phyloP scores from a whole-genome alignment of 169 alveolate genomes.

The Perkinsus olseni region DNA sequence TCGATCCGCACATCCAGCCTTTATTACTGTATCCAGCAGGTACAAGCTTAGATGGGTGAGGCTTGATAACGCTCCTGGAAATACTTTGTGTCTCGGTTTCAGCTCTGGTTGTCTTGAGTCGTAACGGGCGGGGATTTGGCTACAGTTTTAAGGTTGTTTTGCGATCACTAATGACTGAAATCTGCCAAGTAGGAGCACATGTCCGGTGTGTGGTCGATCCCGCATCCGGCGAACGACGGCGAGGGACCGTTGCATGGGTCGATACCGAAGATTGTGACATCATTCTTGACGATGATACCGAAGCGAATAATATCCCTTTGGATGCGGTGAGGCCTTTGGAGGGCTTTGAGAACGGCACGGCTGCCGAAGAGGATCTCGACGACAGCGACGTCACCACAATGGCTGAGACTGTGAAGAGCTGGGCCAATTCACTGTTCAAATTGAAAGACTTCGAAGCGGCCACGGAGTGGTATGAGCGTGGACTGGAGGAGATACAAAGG shows the following conservation, averaged over 20 bases:
- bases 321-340: not conserved
- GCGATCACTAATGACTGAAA: too few relatives aligned
- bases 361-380: not conserved
- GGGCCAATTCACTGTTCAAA: not conserved
- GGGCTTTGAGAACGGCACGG: not conserved
- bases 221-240: not conserved
- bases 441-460: not conserved
- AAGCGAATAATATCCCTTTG: not conserved
- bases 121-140: not conserved
- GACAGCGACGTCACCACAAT: not conserved
- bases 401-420: not conserved
- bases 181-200: not conserved
- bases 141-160: not conserved
- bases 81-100: not conserved
- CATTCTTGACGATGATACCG: not conserved
- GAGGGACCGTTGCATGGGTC: not conserved
- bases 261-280: not conserved
- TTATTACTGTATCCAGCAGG: not conserved
- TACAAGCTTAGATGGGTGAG: not conserved
- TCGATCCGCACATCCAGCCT: not conserved
- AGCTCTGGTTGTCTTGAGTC: not conserved
- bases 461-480: not conserved
- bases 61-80: not conserved
- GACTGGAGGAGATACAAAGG: not conserved
- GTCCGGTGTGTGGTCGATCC: not conserved